Base-by-base conservation (phyloP, 139 green algal genomes). In the Closterium sp. region DNA sequence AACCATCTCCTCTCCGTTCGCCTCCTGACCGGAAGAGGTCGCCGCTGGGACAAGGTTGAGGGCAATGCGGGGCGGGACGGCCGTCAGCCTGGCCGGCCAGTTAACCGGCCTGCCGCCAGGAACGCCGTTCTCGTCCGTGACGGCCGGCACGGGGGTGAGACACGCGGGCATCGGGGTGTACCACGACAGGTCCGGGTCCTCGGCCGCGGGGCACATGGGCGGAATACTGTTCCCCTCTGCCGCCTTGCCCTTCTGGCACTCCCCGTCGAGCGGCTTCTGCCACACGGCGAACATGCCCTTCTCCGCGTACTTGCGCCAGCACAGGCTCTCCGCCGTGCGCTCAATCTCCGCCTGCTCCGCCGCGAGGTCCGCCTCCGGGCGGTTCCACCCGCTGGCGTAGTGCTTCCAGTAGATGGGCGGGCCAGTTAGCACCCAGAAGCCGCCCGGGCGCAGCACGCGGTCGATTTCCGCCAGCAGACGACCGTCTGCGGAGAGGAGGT, bases 371-470 rank as follows among this genome's bases (percentile, higher is more conserved):
- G 28, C 88, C 64, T 87, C 64, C 7, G 88, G 89, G 64, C 81
- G 81, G 25, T 91, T 64, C 88, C 88, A 91, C 43, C 88, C 88
- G 30, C 28, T 28, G 34, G 31, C 30, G 87, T 90, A 83, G n/a
- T 43, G 33, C 87, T 83, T 81, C 87, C 87, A 90, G 86, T 91
- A 31, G 35, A 91, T 91, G 33, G 88, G 88, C 30, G 88, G 88
- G 64, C 88, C 88, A 21, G 88, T 69, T 16, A 91, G 69, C 69
- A 91, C 88, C 88, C 88, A 91, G 88, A 87, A 91, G 30, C 88
- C 88, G 31, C 88, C 88, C 32, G 88, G 88, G n/a, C 88, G 88
- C 64, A 91, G 36, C 66, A 91, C 88, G 30, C 88, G 64, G 69
- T 91, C 88, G n/a, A 91, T 34, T 34, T 91, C 88, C 88, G 33